Evolutionary conservation across 1,284 basidiomycete species (phyloP), one percentile per base, ranked within the genome.

Genomic region (Retiboletus fuscus): DNA sequence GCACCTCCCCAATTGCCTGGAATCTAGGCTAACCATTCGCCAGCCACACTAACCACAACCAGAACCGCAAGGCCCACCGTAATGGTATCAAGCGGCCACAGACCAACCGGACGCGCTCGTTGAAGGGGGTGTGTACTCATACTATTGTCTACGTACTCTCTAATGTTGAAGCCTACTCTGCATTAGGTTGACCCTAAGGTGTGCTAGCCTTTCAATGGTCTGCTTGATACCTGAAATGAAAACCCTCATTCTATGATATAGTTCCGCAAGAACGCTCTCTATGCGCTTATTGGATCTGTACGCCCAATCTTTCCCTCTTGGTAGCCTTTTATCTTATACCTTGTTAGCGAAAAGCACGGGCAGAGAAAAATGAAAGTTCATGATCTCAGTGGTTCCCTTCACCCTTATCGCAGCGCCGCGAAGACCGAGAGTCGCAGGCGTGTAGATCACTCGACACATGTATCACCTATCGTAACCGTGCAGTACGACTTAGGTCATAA

Each of bases 31-130:
- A 57, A 79, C 66, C 53, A 70, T 43, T 53, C 30, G 6, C 66
- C 73, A 95, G 93, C 81, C 92, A 94, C 83, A 93, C 92, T 81
- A 95, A 94, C 86, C 96, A 97, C 90, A 97, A 97, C 90, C 96
- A 97, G 89, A 94, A 80, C 88, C 89, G 90, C 85, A 96, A 96
- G 90, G 96, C 97, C 80, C 97, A 99, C 90, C 92, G 94, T 77
- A 99, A 99, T 89, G 97, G 96, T 83, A 97, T 97, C 88, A 95
- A 93, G 87, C 91, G 88, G 84, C 92, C 94, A 70, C 86, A 89
- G 84, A 90, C 90, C 76, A 88, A 91, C 84, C 84, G 92, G 82
- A 92, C 95, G 82, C 90, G 93, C 76, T 97, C 95, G 70, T 83
- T 96, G 87, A 96, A 93, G 87, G 97, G 97, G 90, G 97, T 96